Percentiles rank a stretch among this genome's conserved stretches.
Evolutionary conservation across 805 yeast species (phyloP).

Genomic region (Debaryomyces castellii): DNA sequence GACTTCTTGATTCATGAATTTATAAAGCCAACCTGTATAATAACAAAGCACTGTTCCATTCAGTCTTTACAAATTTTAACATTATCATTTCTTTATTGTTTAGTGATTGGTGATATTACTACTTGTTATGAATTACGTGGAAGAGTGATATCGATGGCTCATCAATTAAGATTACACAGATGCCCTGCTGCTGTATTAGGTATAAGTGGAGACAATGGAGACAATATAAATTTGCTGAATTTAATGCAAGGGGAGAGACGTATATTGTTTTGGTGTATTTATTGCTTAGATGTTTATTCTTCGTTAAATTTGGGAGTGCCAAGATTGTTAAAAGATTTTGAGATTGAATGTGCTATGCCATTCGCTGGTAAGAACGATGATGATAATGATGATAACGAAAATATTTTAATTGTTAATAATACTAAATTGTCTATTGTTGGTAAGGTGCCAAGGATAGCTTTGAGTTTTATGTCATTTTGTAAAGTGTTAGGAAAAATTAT

Average conservation of each 20-base stretch:
- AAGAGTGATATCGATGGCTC: slow-evolving; percentile 76
- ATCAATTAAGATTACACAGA: slow-evolving; percentile 78
- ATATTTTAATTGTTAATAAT: slow-evolving; percentile 59
- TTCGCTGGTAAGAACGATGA: slow-evolving; percentile 49
- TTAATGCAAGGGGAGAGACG: slow-evolving; percentile 82
- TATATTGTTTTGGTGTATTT: slow-evolving; percentile 81
- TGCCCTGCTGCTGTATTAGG: slow-evolving; percentile 86
- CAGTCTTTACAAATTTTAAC: slow-evolving; percentile 69
- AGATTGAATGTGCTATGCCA: slow-evolving; percentile 85
- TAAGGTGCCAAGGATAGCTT: slow-evolving; percentile 61
- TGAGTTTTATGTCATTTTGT: slow-evolving; percentile 65
- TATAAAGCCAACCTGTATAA: slow-evolving; percentile 55
- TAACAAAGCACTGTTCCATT: slow-evolving; percentile 58
- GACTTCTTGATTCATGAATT: slow-evolving; percentile 63
- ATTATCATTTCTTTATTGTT: slow-evolving; percentile 67
- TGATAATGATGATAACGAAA: slow-evolving; percentile 46
- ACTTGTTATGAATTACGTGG: slow-evolving; percentile 78
- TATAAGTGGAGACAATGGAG: slow-evolving; percentile 37
- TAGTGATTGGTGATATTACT: slow-evolving; percentile 70
- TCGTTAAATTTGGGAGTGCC: slow-evolving; percentile 83
- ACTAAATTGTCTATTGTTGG: slow-evolving; percentile 64
- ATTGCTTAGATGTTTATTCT: slow-evolving; percentile 71
- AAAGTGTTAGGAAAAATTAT: slow-evolving; percentile 72
- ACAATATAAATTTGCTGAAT: slow-evolving; percentile 45
- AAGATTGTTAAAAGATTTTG: slow-evolving; percentile 72